Evolutionary conservation across 2,329 filamentous ascomycete species (phyloP).

Genomic region (Fusarium sp.): DNA sequence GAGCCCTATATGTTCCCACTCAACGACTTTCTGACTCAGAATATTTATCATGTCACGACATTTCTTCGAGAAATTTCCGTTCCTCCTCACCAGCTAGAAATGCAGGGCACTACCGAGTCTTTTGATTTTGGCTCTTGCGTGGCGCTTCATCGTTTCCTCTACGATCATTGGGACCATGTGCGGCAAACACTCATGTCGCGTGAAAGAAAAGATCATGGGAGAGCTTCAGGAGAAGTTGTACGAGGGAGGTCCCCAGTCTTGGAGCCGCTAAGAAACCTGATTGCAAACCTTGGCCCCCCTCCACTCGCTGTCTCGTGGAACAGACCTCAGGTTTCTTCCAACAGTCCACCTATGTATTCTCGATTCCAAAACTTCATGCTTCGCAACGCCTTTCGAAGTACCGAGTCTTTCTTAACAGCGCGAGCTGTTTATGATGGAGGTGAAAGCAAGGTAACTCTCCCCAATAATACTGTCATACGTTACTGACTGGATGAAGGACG

Average conservation of each 20-base stretch:
- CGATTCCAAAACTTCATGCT: constrained; percentile 79
- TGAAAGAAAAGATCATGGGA: constrained; percentile 65
- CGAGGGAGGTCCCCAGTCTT: constrained; percentile 65
- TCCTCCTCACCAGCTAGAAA: constrained; percentile 58
- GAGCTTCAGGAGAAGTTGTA: constrained; percentile 62
- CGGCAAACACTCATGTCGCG: constrained; percentile 69
- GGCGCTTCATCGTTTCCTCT: constrained; percentile 72
- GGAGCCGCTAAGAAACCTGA: constrained; percentile 67
- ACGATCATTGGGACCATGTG: constrained; percentile 77
- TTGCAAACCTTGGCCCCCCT: constrained; percentile 72
- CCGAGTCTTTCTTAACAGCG: constrained; percentile 70
- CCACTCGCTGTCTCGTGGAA: constrained; percentile 76
- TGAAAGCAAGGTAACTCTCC: constrained; percentile 67
- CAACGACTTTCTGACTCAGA: constrained; percentile 73
- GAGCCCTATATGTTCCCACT: constrained; percentile 77
- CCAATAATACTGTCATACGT: background rate
- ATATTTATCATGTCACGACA: constrained; percentile 73
- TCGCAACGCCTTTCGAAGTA: constrained; percentile 71
- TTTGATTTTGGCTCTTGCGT: constrained; percentile 78
- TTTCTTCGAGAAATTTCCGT: constrained; percentile 74
- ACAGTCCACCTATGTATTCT: constrained; percentile 70
- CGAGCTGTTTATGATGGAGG: constrained; percentile 75
- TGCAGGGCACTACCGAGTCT: constrained; percentile 56
- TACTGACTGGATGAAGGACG: constrained; percentile 59
- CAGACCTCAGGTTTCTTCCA: constrained; percentile 69